Base-by-base conservation (phyloP, 306 rosid genomes). In the Fagus crenata region DNA sequence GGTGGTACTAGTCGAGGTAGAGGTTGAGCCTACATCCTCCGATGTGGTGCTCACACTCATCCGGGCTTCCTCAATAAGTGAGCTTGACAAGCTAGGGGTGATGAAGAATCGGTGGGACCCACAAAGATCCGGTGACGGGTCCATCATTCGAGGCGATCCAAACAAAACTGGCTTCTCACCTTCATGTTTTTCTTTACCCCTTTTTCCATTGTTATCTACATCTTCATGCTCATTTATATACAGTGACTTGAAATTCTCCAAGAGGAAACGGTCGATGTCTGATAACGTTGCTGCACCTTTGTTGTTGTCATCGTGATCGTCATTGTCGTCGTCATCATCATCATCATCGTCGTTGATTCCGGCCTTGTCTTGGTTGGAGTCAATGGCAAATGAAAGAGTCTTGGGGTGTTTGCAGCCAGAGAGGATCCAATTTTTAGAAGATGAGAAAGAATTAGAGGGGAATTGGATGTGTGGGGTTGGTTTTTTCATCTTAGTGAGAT, bases 211-310 rank as follows among this genome's bases (percentile, higher is more conserved):
- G 43, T 7, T 69, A 6, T 35, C 37, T 1, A 7, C 18, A 71
- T 53, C 84, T 7, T 85, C 87, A 1, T 77, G 77, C 4, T 87
- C 93, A 36, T 39, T 76, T 1, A 80, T 64, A 40, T 84, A 93
- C 0, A 91, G 75, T 4, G 96, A 89, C 80, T 86, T 87, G 87
- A 91, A 93, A 71, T 93, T 93, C 81, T 93, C 97, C 0, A 86
- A 53, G 73, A 93, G 90, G 18, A 93, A 91, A 0, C 86, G 89
- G 17, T 93, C 97, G 13, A 91, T 46, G 31, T 91, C 97, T 0
- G 89, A 85, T 18, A 93, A 83, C 1, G 93, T 84, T 11, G 93
- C 98, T 7, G 89, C 90, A 12, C 85, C 90, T 7, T 56, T 41
- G 1, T 78, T 33, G 2, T 54, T 77, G 7, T 53, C 65, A 32